phyloP scores from a whole-genome alignment of 768 basidiomycete species.

The Hericium rajendrae region DNA sequence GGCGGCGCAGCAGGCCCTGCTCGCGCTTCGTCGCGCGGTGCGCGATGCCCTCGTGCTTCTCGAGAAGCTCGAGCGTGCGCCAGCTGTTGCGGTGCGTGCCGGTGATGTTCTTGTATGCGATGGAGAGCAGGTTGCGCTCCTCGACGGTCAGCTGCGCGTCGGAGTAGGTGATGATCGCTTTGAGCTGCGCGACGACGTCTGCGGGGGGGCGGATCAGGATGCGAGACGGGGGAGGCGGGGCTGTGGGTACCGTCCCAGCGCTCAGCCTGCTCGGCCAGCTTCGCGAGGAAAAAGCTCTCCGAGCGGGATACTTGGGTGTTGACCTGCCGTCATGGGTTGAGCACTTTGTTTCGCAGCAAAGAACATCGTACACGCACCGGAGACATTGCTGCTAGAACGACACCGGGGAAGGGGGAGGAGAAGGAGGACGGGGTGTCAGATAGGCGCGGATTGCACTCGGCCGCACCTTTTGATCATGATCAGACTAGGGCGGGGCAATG shows the following conservation, averaged over 20 bases:
- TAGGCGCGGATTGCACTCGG: neutral
- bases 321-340: slow-evolving; percentile 3
- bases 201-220: slow-evolving; percentile 12
- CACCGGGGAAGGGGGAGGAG: neutral
- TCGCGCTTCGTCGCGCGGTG: slow-evolving; percentile 40
- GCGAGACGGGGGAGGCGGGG: neutral
- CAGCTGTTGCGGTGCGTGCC: slow-evolving; percentile 77
- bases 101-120: slow-evolving; percentile 87
- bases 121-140: slow-evolving; percentile 81
- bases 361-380: slow-evolving; percentile 5
- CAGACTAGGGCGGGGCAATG: neutral
- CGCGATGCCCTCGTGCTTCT: slow-evolving; percentile 48
- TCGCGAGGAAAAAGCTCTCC: slow-evolving; percentile 55
- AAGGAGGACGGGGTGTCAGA: neutral
- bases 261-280: slow-evolving; percentile 81
- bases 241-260: slow-evolving; percentile 65
- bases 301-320: slow-evolving; percentile 12
- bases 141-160: slow-evolving; percentile 68
- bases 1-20: slow-evolving; percentile 56
- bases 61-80: slow-evolving; percentile 70
- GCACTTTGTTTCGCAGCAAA: neutral
- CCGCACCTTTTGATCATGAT: neutral
- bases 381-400: slow-evolving; percentile 3
- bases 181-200: slow-evolving; percentile 77
- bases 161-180: slow-evolving; percentile 56